These are phyloP conservation scores for Phytophthora macrochlamydospora DNA, from an alignment of 352 stramenopile genomes.

Conservation along the genomic window DNA sequence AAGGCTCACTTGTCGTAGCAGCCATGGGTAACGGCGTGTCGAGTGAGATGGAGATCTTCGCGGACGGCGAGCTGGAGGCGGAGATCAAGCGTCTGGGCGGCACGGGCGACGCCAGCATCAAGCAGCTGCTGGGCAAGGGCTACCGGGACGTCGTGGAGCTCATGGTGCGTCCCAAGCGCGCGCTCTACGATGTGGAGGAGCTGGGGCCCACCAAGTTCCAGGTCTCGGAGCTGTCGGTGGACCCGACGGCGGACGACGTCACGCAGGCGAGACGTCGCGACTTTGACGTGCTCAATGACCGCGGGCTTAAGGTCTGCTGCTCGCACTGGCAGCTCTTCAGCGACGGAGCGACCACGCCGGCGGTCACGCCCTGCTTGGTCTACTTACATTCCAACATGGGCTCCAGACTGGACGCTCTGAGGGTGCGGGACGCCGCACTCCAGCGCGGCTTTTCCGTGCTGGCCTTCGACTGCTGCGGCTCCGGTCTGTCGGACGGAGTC, in stretches of 20 bases:
- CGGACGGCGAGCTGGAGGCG: slow-evolving; percentile 74
- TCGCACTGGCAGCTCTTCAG: slow-evolving; percentile 78
- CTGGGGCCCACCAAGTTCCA: slow-evolving; percentile 60
- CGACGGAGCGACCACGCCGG: slow-evolving; percentile 14
- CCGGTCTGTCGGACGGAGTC: slow-evolving; percentile 74
- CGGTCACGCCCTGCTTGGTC: slow-evolving; percentile 58
- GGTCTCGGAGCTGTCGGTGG: slow-evolving; percentile 34
- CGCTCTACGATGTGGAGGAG: slow-evolving; percentile 50
- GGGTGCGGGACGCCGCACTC: slow-evolving; percentile 67
- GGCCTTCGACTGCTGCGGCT: slow-evolving; percentile 85
- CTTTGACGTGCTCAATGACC: slow-evolving; percentile 75
- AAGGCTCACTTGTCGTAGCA: too few species aligned
- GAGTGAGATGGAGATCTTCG: slow-evolving; percentile 83
- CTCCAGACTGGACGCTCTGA: slow-evolving; percentile 69
- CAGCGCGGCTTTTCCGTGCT: slow-evolving; percentile 77
- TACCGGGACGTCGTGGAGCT: slow-evolving; percentile 81
- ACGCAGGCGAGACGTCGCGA: slow-evolving; percentile 49
- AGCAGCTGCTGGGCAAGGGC: slow-evolving; percentile 72
- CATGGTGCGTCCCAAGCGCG: slow-evolving; percentile 74
- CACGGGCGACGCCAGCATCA: slow-evolving; percentile 70
- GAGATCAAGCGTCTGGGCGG: slow-evolving; percentile 71
- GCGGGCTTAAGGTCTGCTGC: slow-evolving; percentile 65
- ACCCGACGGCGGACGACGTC: slow-evolving; percentile 14
- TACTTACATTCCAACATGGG: slow-evolving; percentile 89
- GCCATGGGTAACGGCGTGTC: slow-evolving; percentile 79